Conservation (phyloP, 1,284 basidiomycete genomes). For the Tranzscheliella williamsii region DNA sequence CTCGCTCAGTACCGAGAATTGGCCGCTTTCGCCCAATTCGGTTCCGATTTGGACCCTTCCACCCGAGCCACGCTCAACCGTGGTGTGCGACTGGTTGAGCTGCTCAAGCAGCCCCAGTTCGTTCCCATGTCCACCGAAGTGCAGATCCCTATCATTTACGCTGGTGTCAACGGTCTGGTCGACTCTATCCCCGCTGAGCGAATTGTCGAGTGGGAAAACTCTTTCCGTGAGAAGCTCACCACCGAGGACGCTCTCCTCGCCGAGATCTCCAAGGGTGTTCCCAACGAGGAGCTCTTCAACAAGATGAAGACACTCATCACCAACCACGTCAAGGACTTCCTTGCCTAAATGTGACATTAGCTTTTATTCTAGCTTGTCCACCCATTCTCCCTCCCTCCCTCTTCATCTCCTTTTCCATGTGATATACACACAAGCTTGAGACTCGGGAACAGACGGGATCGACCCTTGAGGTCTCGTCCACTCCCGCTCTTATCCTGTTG, state of each 20-base stretch:
- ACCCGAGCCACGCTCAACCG: conserved; percentile 81
- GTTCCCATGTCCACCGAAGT: conserved; percentile 74
- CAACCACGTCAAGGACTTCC: conserved; percentile 54
- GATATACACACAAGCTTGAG: not conserved
- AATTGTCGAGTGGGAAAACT: conserved; percentile 90
- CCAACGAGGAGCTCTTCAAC: conserved; percentile 85
- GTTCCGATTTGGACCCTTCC: conserved; percentile 98
- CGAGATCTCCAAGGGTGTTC: conserved; percentile 77
- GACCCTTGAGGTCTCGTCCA: not conserved
- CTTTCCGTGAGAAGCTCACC: conserved; percentile 75
- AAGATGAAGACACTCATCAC: conserved; percentile 66
- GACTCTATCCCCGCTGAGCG: conserved; percentile 90
- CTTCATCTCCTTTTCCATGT: not conserved
- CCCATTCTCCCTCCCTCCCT: not conserved
- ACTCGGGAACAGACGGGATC: not conserved
- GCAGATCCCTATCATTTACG: conserved; percentile 97
- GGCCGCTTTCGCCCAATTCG: conserved; percentile 98
- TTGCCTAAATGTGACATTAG: conserved; percentile 51
- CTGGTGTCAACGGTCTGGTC: conserved; percentile 78
- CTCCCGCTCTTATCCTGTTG: not conserved
- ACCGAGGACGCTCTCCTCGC: conserved; percentile 59
- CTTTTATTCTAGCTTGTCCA: no score
- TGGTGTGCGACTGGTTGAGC: conserved; percentile 97
- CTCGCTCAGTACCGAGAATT: conserved; percentile 99
- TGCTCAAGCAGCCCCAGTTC: conserved; percentile 99